phyloP scores from a whole-genome alignment of 345 rosid species.

The Jatropha curcas region DNA sequence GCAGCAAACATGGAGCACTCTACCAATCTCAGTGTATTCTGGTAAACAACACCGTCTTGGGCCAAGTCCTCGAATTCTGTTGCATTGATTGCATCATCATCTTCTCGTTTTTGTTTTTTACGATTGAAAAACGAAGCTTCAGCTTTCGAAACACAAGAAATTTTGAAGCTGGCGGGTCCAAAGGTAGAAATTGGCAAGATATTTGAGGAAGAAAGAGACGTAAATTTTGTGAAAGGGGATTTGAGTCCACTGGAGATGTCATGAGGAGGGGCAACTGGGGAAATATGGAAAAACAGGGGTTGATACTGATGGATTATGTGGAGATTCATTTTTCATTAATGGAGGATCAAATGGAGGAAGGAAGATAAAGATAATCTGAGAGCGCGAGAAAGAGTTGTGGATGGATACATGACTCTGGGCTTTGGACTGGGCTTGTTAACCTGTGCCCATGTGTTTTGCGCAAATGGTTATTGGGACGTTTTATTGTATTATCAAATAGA shows the following conservation, averaged over 20 bases:
- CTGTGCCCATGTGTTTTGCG: not conserved
- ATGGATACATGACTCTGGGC: not conserved
- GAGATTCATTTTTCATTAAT: constrained; percentile 41
- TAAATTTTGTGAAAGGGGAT: constrained; percentile 9
- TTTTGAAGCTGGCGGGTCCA: constrained; percentile 35
- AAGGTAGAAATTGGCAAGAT: constrained; percentile 19
- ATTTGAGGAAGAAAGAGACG: not conserved
- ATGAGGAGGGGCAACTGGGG: constrained; percentile 22
- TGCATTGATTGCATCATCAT: not conserved
- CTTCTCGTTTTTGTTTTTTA: constrained; percentile 27
- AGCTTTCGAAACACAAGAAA: constrained; percentile 33
- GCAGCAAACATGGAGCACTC: constrained; percentile 97
- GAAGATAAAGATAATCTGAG: too few relatives aligned
- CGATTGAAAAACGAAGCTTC: constrained; percentile 30
- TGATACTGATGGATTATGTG: constrained; percentile 40
- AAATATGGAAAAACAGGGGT: constrained; percentile 23
- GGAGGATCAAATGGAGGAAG: not conserved
- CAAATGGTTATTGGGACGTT: too few relatives aligned
- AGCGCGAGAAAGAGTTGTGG: not conserved
- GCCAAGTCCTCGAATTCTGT: constrained; percentile 52
- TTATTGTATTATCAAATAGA: too few relatives aligned
- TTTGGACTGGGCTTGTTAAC: not conserved
- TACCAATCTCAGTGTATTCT: constrained; percentile 74
- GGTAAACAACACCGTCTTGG: constrained; percentile 51
- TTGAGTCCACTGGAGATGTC: constrained; percentile 17